These are phyloP conservation scores for Fusarium aywerte DNA, from an alignment of 2,329 filamentous ascomycete genomes.

Conservation along the genomic window DNA sequence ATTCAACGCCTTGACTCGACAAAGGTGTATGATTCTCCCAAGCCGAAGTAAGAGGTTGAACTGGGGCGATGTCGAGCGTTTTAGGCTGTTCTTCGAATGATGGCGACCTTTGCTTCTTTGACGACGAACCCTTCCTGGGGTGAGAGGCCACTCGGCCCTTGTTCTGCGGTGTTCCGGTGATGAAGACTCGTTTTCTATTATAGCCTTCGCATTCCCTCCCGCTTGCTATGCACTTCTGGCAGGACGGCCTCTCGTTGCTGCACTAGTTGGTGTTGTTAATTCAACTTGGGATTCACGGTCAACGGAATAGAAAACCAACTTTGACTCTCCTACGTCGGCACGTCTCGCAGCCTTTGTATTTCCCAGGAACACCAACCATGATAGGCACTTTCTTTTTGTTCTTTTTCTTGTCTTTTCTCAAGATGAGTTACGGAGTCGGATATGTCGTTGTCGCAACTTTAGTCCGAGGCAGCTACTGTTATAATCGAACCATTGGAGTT, in stretches of 20 bases:
- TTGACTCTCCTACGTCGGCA: slow-evolving; percentile 69
- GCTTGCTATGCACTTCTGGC: slow-evolving; percentile 68
- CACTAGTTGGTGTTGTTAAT: slow-evolving; percentile 57
- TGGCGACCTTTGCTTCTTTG: slow-evolving; percentile 50
- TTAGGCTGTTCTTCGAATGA: slow-evolving; percentile 36
- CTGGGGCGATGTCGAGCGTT: slow-evolving; percentile 48
- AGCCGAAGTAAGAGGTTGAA: slow-evolving; percentile 59
- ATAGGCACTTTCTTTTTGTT: slow-evolving; percentile 42
- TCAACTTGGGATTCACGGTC: background rate
- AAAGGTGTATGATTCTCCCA: slow-evolving; percentile 62
- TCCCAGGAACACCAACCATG: slow-evolving; percentile 72
- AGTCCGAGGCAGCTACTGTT: slow-evolving; percentile 1
- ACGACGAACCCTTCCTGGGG: slow-evolving; percentile 56
- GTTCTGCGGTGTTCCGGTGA: slow-evolving; percentile 66
- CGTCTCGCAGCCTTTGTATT: slow-evolving; percentile 73
- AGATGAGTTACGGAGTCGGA: slow-evolving; percentile 1
- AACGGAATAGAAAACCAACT: slow-evolving; percentile 51
- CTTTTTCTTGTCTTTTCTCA: no score
- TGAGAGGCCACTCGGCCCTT: slow-evolving; percentile 68
- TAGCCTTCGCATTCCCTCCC: slow-evolving; percentile 71
- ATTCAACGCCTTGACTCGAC: slow-evolving; percentile 52
- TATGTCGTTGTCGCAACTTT: background rate
- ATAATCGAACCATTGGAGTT: slow-evolving; percentile 1
- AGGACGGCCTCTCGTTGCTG: slow-evolving; percentile 69
- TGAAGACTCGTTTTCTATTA: slow-evolving; percentile 71